Percentiles rank a stretch among this genome's conserved stretches.
phyloP scores from a whole-genome alignment of 2,329 filamentous ascomycete genomes.

The Ascochyta clinopodiicola region DNA sequence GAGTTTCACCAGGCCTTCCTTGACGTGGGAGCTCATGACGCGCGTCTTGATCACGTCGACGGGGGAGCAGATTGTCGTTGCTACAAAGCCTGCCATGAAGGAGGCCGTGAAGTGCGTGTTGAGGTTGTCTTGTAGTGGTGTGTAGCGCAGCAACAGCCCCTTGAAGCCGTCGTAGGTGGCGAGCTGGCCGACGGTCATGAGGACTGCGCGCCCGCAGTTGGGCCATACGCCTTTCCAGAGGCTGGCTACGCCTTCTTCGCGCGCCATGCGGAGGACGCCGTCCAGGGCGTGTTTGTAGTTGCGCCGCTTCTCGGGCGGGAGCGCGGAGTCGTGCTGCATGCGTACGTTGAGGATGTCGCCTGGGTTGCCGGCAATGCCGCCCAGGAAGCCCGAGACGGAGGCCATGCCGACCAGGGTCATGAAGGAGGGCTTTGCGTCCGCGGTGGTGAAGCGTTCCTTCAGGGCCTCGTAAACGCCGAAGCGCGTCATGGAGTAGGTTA shows the following conservation, averaged over 20 bases:
- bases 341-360: conserved; percentile 97
- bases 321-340: conserved; percentile 91
- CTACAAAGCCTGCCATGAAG: conserved; percentile 80
- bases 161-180: conserved; percentile 88
- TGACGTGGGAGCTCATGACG: conserved; percentile 74
- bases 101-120: conserved; percentile 79
- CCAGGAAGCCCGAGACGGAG: conserved; percentile 81
- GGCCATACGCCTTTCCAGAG: conserved; percentile 87
- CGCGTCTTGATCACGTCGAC: conserved; percentile 90
- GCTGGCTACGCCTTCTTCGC: conserved; percentile 76
- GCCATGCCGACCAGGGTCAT: conserved; percentile 82
- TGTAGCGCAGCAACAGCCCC: conserved; percentile 68
- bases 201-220: conserved; percentile 79
- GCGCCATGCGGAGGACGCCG: conserved; percentile 84
- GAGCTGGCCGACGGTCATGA: conserved; percentile 86
- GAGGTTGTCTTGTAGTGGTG: conserved; percentile 71
- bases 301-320: conserved; percentile 74
- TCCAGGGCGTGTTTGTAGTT: conserved; percentile 92
- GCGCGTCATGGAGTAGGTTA: conserved; percentile 91
- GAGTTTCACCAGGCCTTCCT: conserved; percentile 63
- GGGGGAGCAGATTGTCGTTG: conserved; percentile 83
- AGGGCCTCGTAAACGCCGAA: conserved; percentile 97
- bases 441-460: conserved; percentile 71
- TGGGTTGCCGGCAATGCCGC: conserved; percentile 89
- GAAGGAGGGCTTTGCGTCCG: conserved; percentile 66